Evolutionary conservation across 208 protist genomes (phyloP).

Genomic region (Herpetomonas muscarum): DNA sequence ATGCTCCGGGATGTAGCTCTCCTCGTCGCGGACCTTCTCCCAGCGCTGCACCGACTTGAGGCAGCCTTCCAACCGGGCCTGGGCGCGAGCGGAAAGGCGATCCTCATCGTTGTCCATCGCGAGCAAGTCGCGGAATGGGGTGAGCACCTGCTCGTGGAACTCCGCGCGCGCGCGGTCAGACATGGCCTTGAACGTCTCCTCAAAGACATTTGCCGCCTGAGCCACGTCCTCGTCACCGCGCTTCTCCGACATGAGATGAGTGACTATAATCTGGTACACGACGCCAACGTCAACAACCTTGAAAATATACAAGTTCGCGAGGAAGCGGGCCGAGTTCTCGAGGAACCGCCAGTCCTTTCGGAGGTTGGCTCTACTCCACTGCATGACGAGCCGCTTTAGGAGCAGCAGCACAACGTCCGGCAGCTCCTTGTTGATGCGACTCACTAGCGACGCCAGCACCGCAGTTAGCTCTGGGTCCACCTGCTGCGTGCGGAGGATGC

Average conservation of each 20-base stretch:
- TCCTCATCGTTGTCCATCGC: constrained; percentile 90
- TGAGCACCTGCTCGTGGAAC: constrained; percentile 73
- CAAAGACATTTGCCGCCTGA: constrained; percentile 80
- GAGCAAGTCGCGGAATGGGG: constrained; percentile 72
- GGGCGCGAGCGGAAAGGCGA: constrained; percentile 89
- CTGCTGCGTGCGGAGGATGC: constrained; percentile 93
- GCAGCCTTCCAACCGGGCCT: constrained; percentile 97
- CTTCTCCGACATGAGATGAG: constrained; percentile 67
- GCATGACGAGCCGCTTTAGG: constrained; percentile 87
- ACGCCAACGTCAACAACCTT: constrained; percentile 68
- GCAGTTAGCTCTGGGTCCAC: constrained; percentile 94
- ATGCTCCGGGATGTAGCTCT: constrained; percentile 65
- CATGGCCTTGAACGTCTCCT: constrained; percentile 71
- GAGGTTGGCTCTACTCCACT: constrained; percentile 84
- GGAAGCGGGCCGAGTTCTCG: constrained; percentile 61
- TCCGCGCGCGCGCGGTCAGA: constrained; percentile 37
- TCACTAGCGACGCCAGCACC: constrained; percentile 95
- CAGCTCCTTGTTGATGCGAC: constrained; percentile 98
- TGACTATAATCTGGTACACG: constrained; percentile 73
- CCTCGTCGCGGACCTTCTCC: constrained; percentile 80
- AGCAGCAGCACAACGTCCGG: constrained; percentile 95
- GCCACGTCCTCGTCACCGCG: constrained; percentile 94
- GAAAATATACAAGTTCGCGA: constrained; percentile 77
- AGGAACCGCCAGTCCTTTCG: constrained; percentile 90
- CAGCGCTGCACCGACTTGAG: constrained; percentile 87